A percentile compares a stretch with the other conserved stretches of the same genome.
Conservation (phyloP, 2,329 filamentous ascomycete genomes). For the Zalaria sp. region DNA sequence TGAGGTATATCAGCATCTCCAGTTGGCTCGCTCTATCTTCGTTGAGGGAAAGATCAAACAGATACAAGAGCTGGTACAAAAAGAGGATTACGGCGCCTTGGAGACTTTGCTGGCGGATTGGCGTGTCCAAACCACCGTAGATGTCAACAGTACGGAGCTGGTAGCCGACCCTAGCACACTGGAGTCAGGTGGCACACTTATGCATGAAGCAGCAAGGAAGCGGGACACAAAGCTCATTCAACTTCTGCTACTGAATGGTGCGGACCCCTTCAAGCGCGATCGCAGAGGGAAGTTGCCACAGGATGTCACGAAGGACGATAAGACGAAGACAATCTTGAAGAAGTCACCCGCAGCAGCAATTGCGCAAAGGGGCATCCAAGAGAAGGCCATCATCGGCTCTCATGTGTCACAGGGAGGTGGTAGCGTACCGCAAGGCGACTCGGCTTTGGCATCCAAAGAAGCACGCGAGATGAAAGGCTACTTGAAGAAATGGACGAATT, state of each 20-base stretch:
- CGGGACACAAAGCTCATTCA: slow-evolving; percentile 81
- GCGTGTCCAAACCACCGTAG: slow-evolving; percentile 70
- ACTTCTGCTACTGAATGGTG: slow-evolving; percentile 79
- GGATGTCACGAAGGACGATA: slow-evolving; percentile 90
- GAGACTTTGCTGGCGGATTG: slow-evolving; percentile 73
- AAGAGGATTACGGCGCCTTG: slow-evolving; percentile 61
- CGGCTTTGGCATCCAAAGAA: slow-evolving; percentile 59
- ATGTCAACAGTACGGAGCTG: slow-evolving; percentile 85
- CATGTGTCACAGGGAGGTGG: slow-evolving; percentile 33
- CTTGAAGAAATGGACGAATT: slow-evolving; percentile 99
- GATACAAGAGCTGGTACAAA: slow-evolving; percentile 64
- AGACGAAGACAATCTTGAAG: slow-evolving; percentile 76
- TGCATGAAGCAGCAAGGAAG: slow-evolving; percentile 85
- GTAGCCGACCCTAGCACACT: slow-evolving; percentile 65
- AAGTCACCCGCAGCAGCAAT: slow-evolving; percentile 87
- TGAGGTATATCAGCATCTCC: slow-evolving; percentile 90
- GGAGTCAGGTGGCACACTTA: slow-evolving; percentile 74
- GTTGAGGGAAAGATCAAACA: slow-evolving; percentile 74
- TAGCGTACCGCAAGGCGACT: slow-evolving; percentile 24
- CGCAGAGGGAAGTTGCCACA: slow-evolving; percentile 91
- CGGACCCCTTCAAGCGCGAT: slow-evolving; percentile 89
- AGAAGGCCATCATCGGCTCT: slow-evolving; percentile 86
- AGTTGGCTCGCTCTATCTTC: slow-evolving; percentile 79
- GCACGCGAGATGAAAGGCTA: slow-evolving; percentile 97
- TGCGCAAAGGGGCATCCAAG: slow-evolving; percentile 88